Conservation (phyloP, 192 early-diverging fungal genomes). For the Coemansia sp. region DNA sequence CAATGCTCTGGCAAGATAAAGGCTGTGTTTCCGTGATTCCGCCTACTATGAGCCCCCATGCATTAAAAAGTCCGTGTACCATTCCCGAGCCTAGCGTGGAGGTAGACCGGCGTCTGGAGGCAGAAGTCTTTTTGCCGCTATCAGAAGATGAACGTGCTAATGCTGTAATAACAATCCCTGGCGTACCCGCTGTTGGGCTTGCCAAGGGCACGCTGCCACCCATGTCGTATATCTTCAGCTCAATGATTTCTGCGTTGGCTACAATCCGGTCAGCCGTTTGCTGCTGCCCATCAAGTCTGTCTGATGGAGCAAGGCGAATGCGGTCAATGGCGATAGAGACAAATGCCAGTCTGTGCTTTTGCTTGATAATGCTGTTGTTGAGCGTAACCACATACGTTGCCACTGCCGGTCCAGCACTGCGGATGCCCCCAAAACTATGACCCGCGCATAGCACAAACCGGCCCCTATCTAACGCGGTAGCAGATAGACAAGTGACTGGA, state of each 20-base stretch:
- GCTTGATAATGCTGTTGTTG: background rate
- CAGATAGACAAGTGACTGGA: conserved; percentile 17
- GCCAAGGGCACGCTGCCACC: background rate
- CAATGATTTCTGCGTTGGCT: background rate
- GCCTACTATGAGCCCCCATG: conserved; percentile 23
- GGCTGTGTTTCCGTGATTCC: background rate
- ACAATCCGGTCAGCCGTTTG: background rate
- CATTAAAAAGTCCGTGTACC: conserved; percentile 19
- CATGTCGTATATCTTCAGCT: conserved; percentile 2
- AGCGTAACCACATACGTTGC: conserved; percentile 14
- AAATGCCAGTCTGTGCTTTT: background rate
- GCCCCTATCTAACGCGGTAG: background rate
- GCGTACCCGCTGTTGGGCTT: background rate
- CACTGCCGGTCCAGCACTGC: conserved; percentile 8
- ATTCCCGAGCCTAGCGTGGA: background rate
- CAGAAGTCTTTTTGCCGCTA: background rate
- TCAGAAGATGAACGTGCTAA: conserved; percentile 18
- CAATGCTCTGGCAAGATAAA: conserved; percentile 9
- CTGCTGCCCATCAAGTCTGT: conserved; percentile 1
- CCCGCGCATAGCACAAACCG: conserved; percentile 27
- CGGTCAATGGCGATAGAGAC: background rate
- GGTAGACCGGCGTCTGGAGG: background rate
- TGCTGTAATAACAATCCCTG: conserved; percentile 19
- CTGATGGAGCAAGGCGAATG: background rate
- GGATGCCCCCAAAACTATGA: conserved; percentile 8